Conservation (phyloP, 345 rosid species). For the rapeseed (Brassica napus) region DNA sequence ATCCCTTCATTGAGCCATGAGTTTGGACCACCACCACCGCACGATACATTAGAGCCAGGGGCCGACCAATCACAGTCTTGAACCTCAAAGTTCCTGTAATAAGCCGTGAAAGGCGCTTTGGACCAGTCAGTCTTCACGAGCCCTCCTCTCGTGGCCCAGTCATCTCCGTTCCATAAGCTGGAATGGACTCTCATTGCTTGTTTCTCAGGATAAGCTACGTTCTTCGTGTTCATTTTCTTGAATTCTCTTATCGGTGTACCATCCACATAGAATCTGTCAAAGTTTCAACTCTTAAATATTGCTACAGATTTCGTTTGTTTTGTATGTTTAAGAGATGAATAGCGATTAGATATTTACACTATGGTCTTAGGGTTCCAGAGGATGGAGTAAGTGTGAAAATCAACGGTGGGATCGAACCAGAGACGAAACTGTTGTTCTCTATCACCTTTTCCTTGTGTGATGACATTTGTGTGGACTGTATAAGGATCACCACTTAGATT, state of each 20-base stretch:
- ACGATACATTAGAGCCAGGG: constrained; percentile 3
- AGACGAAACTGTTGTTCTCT: constrained; percentile 59
- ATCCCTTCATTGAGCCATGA: constrained; percentile 49
- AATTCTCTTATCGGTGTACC: constrained; percentile 62
- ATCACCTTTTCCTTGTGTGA: constrained; percentile 54
- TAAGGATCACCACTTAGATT: constrained; percentile 58
- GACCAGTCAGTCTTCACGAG: constrained; percentile 67
- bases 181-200: constrained; percentile 65
- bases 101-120: constrained; percentile 62
- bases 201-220: constrained; percentile 56
- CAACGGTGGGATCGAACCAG: constrained; percentile 33
- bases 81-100: constrained; percentile 47
- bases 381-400: constrained; percentile 1
- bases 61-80: constrained; percentile 42
- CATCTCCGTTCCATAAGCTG: constrained; percentile 69
- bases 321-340: not conserved
- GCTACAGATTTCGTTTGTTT: not conserved
- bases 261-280: constrained; percentile 8
- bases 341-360: not conserved
- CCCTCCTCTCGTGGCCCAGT: constrained; percentile 81
- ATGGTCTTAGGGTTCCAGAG: constrained; percentile 3
- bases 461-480: constrained; percentile 57
- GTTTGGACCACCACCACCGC: constrained; percentile 24
- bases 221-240: constrained; percentile 50
- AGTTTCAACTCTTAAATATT: not conserved